These are phyloP conservation scores for Oleoguttula mirabilis DNA, from an alignment of 495 filamentous ascomycete genomes.

Conservation along the genomic window DNA sequence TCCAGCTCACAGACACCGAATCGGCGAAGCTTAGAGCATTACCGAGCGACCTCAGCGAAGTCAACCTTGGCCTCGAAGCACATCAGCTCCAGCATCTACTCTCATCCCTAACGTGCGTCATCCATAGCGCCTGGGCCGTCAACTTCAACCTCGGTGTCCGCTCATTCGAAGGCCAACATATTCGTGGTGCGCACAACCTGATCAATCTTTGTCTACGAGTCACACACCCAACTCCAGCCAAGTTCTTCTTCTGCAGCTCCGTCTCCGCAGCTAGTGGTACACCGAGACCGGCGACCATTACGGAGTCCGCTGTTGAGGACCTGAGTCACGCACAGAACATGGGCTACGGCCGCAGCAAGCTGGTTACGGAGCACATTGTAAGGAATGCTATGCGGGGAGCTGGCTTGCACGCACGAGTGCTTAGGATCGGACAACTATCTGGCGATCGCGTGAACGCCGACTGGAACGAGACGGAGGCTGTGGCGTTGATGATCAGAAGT, in stretches of 20 bases:
- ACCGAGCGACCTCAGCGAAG: conserved; percentile 13
- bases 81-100: conserved; percentile 5
- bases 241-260: conserved; percentile 29
- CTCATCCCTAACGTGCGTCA: conserved; percentile 8
- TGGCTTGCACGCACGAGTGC: conserved; percentile 34
- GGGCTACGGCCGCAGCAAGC: conserved; percentile 49
- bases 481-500: conserved; percentile 45
- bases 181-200: conserved; percentile 41
- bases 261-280: conserved; percentile 20
- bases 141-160: conserved; percentile 40
- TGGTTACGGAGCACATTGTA: conserved; percentile 38
- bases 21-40: conserved; percentile 6
- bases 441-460: conserved; percentile 41
- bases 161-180: conserved; percentile 36
- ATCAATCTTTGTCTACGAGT: conserved; percentile 42
- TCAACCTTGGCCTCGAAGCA: conserved; percentile 10
- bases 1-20: conserved; percentile 1
- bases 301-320: conserved; percentile 33
- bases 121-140: conserved; percentile 47
- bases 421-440: conserved; percentile 49
- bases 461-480: conserved; percentile 49
- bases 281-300: conserved; percentile 17
- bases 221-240: conserved; percentile 29
- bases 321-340: conserved; percentile 34
- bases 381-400: conserved; percentile 13